A percentile compares a stretch with the other conserved stretches of the same genome.
These are phyloP conservation scores for Salicornia ramosissima DNA, from an alignment of 148 eudicot species.

Conservation along the genomic window DNA sequence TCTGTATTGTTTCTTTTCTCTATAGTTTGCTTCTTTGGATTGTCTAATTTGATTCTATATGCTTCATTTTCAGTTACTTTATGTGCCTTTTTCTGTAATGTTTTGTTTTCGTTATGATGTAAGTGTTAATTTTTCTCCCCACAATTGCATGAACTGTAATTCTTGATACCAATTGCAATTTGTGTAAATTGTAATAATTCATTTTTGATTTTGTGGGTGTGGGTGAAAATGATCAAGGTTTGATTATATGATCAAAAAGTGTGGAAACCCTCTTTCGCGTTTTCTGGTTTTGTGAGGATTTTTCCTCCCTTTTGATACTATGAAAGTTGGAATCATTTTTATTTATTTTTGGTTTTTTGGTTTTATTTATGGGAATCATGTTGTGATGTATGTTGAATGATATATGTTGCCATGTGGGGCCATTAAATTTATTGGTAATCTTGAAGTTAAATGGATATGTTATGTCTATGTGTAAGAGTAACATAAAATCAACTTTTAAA, in stretches of 20 bases:
- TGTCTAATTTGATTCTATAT: neutral
- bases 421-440: neutral
- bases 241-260: neutral
- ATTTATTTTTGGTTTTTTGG: neutral
- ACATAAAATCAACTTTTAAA: neutral
- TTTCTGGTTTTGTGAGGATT: conserved; percentile 6
- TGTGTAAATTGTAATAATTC: neutral
- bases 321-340: neutral
- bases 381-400: neutral
- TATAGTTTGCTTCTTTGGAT: neutral
- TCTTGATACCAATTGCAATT: neutral
- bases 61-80: neutral
- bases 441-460: neutral
- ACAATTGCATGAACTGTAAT: conserved; percentile 9
- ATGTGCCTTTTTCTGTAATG: neutral
- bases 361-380: neutral
- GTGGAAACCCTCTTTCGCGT: conserved; percentile 10
- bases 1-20: conserved; percentile 39
- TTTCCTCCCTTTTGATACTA: neutral
- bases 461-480: neutral
- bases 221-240: too few relatives aligned
- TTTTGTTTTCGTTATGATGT: neutral
- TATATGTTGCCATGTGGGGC: neutral
- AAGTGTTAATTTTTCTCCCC: neutral
- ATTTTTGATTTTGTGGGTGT: neutral